Conservation (phyloP, 208 protist genomes). For the Trypanosoma boissoni region DNA sequence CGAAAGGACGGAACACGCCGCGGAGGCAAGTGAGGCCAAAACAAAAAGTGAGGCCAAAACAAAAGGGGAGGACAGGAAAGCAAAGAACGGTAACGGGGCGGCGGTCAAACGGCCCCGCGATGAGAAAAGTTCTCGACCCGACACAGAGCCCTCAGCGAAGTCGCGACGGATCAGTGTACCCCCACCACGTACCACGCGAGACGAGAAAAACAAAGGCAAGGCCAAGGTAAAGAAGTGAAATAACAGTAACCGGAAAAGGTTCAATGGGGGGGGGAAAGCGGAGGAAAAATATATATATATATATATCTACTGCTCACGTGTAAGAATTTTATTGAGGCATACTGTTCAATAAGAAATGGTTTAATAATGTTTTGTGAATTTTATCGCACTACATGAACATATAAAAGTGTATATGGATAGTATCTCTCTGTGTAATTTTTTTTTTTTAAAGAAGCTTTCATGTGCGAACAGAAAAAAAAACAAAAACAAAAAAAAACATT, state of each 20-base stretch:
- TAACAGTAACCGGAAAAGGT: neutral
- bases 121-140: slow-evolving; percentile 14
- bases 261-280: neutral
- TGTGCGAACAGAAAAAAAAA: neutral
- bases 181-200: slow-evolving; percentile 9
- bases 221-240: neutral
- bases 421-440: too few species aligned
- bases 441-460: neutral
- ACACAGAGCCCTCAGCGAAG: slow-evolving; percentile 1
- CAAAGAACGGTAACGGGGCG: neutral
- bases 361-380: slow-evolving; percentile 3
- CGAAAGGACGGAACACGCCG: slow-evolving; percentile 16
- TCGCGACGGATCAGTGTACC: neutral
- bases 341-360: too few species aligned
- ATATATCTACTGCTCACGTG: slow-evolving; percentile 5
- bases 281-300: slow-evolving; percentile 1
- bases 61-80: neutral
- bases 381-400: too few species aligned
- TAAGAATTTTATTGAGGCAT: too few species aligned
- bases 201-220: neutral
- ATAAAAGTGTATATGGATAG: too few species aligned
- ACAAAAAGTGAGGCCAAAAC: neutral
- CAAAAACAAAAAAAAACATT: neutral
- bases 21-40: neutral
- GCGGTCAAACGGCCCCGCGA: slow-evolving; percentile 17